Base-by-base conservation (phyloP, 768 basidiomycete genomes). In the Cystofilobasidium macerans region DNA sequence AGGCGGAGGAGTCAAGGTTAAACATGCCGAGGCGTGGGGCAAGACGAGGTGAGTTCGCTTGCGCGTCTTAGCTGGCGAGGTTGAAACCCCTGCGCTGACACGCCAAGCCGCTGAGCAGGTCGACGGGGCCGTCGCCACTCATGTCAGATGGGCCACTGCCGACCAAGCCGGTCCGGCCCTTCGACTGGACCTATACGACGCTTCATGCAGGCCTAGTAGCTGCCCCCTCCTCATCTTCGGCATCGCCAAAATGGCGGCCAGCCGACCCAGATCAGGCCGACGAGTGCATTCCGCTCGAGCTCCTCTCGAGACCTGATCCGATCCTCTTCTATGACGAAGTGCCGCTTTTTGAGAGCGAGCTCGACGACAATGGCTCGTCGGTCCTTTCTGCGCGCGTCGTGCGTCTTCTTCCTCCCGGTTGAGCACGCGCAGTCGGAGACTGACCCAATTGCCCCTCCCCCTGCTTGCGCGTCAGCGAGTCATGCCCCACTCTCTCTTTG, bases 121-220 rank as follows among this genome's bases (percentile, higher is more conserved):
- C 68, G 58, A 62, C 64, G 38, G 42, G 58, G 40, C 67, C 68
- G 63, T 62, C 61, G 47, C 67, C 69, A 53, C 69, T 75, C 0
- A 69, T 70, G 22, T 69, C 70, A 28, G 71, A 58, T 62, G 22
- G 24, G 4, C 43, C 73, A 4, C 68, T 76, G 36, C 73, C 76
- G 57, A 73, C 71, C 53, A 73, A 72, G 48, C 73, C 74, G 48
- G 86, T 89, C 11, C 95, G 93, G 71, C 87, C 86, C 0, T 97
- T 89, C 75, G 95, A 99, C 73, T 98, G 95, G 95, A 99, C 95
- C 14, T 98, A 95, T 75, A 95, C 93, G 2, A 89, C 91, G 1
- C 84, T 81, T 3, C 92, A 97, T 70, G 71, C 84, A 0, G 95
- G 94, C 45, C 64, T n/a, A n/a, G n/a, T n/a, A n/a, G n/a, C 62